Evolutionary conservation across 768 basidiomycete species (phyloP), one percentile per base, ranked within the genome.

Genomic region (Boletus reticuloceps): DNA sequence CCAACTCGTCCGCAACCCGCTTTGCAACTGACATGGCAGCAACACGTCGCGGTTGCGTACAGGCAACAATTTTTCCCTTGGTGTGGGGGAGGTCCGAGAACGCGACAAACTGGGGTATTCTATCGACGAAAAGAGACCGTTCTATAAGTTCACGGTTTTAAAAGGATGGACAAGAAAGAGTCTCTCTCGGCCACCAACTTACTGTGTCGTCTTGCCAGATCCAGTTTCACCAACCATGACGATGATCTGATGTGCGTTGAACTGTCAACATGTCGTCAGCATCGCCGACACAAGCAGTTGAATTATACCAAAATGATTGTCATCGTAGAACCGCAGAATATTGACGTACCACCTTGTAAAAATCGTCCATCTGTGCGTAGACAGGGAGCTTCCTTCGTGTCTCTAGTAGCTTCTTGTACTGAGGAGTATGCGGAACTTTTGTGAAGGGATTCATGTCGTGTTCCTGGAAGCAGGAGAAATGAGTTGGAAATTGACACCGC

Each of bases 1-100:
- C 96, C 94, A 98, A 95, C 73, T 98, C 96, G 66, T 98, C 96
- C 6, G 96, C 94, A 2, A 99, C 96, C 74, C 96, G 94, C 71
- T 96, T 95, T 20, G 96, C 96, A 3, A 98, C 96, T 16, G 91
- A 93, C 93, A 97, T 98, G 10, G 96, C 94, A 12, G 96, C 94
- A 5, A 99, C 94, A 75, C 96, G 82, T 63, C 96, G 80, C 1
- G 96, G 96, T 68, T 99, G 96, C 3, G 96, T 99, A 65, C 96
- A 99, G 0, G 96, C 96, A 4, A 99, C 87, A 63, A 98, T 74
- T 71, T 94, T 97, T 37, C 91, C 87, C 70, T 83, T 89, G 6
- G 86, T 83, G 67, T 98, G 94, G 0, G 95, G 94, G 32, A 97
- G 72, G 72, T 98, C 96, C 5, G 92, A 92, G 70, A 86, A 98